These are phyloP conservation scores for Grosmannia huntii DNA, from an alignment of 2,329 filamentous ascomycete genomes.

Conservation along the genomic window DNA sequence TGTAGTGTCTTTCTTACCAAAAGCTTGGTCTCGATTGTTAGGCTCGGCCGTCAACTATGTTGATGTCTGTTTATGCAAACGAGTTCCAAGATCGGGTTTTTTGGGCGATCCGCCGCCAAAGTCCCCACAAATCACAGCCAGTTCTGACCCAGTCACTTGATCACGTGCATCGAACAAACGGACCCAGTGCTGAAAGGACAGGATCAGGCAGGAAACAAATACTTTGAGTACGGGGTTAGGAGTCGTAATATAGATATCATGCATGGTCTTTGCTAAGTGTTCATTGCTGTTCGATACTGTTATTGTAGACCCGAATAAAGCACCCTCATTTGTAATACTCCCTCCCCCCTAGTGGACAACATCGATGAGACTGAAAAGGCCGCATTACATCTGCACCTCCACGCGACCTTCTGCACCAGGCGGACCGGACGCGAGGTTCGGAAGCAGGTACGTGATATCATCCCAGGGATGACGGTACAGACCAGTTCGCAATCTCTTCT, in stretches of 20 bases:
- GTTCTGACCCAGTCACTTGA: too few relatives aligned
- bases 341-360: background rate
- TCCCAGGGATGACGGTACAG: conserved; percentile 99
- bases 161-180: too few relatives aligned
- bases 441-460: conserved; percentile 90
- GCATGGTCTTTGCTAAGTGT: too few relatives aligned
- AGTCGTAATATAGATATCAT: too few relatives aligned
- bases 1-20: background rate
- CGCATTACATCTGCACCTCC: conserved; percentile 60
- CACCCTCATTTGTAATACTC: background rate
- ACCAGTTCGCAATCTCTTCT: conserved; percentile 97
- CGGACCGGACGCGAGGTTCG: conserved; percentile 59
- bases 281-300: background rate
- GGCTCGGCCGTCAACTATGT: background rate
- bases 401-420: conserved; percentile 75
- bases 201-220: too few relatives aligned
- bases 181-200: too few relatives aligned
- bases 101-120: too few relatives aligned
- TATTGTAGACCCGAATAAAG: background rate
- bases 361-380: background rate
- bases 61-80: too few relatives aligned
- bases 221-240: too few relatives aligned
- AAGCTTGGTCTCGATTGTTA: background rate
- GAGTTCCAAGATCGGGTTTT: too few relatives aligned
- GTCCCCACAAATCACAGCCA: too few relatives aligned